Base-by-base conservation (phyloP, 805 yeast species). In the Pichia rugopelliculosa region DNA sequence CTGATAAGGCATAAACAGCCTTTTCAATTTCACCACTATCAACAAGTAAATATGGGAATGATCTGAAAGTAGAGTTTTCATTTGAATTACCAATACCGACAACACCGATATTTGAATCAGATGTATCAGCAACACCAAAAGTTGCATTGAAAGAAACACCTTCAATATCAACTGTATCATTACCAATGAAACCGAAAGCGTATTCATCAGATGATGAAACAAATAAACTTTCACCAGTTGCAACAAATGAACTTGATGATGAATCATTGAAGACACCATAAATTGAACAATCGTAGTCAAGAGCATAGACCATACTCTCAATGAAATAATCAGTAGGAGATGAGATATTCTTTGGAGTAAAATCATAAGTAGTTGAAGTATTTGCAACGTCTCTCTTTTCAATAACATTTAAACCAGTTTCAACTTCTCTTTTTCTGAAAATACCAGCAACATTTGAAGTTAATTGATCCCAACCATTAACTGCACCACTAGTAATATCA, bases 81-180 rank as follows among this genome's bases (percentile, higher is more conserved):
- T 12, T 33, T 3, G 39, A 24, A 27, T 50, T 36, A 48, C 57
- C 56, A 36, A 54, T 34, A 44, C 57, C 57, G 12, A 54, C 42
- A n/a, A 50, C 49, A 48, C 56, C 56, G 23, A 53, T 36, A 18
- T 45, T 49, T 12, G 52, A 47, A 12, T 44, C 47, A 3, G 55
- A 48, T 10, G 30, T 12, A n/a, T 50, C 50, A 6, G 51, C 54
- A 36, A 45, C 44, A 17, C 46, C 56, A 38, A 54, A 48, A 18
- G 51, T 45, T 8, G 45, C 36, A 27, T 48, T 45, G 17, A 36
- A 7, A 6, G 47, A 30, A 10, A 42, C 36, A 30, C 40, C 39
- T 12, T 38, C 39, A 8, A 47, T n/a, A 6, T 18, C 18, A 13
- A 53, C 17, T 6, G 49, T 41, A 45, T 53, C 56, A 12, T 51